Conservation (phyloP, 495 filamentous ascomycete genomes). For the Penicillium tannophilum region DNA sequence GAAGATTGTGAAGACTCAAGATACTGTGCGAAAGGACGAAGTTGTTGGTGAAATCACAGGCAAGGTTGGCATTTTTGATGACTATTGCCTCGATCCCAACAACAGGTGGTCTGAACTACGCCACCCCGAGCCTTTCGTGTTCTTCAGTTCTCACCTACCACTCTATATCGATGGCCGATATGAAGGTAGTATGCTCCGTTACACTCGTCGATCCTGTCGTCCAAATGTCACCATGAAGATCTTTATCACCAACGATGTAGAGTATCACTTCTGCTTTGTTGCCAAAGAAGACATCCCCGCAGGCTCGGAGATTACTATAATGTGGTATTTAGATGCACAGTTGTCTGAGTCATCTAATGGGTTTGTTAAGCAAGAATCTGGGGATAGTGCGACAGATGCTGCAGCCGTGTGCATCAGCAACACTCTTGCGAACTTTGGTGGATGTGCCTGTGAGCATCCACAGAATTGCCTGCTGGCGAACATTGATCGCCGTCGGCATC, state of each 20-base stretch:
- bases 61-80: constrained; percentile 74
- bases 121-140: constrained; percentile 82
- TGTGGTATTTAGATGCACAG: constrained; percentile 63
- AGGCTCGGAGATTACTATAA: constrained; percentile 63
- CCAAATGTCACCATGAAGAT: constrained; percentile 84
- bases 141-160: constrained; percentile 78
- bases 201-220: constrained; percentile 82
- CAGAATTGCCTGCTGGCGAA: constrained; percentile 68
- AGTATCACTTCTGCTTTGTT: constrained; percentile 89
- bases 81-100: constrained; percentile 69
- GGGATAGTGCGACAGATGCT: constrained; percentile 48
- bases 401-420: constrained; percentile 63
- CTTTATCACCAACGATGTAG: constrained; percentile 68
- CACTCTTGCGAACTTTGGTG: constrained; percentile 82
- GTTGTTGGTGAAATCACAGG: constrained; percentile 88
- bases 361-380: constrained; percentile 48
- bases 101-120: constrained; percentile 77
- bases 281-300: constrained; percentile 71
- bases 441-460: constrained; percentile 76
- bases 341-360: constrained; percentile 48
- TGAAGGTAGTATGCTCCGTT: constrained; percentile 82
- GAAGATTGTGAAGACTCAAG: constrained; percentile 69
- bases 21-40: constrained; percentile 61
- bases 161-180: constrained; percentile 88
- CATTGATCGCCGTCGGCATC: constrained; percentile 67